These are phyloP conservation scores for Zygoascus tannicola DNA, from an alignment of 805 yeast species.

Conservation along the genomic window DNA sequence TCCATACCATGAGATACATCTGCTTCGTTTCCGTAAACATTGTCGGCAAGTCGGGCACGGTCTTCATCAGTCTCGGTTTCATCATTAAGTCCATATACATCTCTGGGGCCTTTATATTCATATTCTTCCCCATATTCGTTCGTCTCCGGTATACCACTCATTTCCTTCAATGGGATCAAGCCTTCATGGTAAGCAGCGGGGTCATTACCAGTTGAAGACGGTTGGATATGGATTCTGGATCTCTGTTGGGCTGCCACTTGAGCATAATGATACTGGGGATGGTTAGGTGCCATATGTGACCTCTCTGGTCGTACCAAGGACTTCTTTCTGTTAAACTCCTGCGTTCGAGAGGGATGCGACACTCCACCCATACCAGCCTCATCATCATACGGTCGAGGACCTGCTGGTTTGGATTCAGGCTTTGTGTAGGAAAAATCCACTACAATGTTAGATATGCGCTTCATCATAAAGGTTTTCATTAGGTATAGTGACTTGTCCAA, in stretches of 20 bases:
- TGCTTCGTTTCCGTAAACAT: conserved; percentile 2
- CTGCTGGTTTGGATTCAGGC: conserved; percentile 2
- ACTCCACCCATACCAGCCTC: background rate
- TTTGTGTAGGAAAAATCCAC: conserved; percentile 6
- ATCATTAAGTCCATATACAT: conserved; percentile 53
- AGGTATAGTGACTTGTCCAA: too few species aligned
- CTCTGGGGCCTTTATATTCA: conserved; percentile 35
- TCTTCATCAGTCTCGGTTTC: conserved; percentile 28
- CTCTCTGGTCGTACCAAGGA: conserved; percentile 85
- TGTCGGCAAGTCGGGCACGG: conserved; percentile 7
- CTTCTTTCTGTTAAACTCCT: conserved; percentile 36
- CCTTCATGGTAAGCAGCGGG: conserved; percentile 32
- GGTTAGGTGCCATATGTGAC: conserved; percentile 50
- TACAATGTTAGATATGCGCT: background rate
- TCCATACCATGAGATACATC: background rate
- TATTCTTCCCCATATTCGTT: conserved; percentile 11
- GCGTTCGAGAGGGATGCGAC: conserved; percentile 1
- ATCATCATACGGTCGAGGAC: conserved; percentile 4
- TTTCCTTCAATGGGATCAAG: conserved; percentile 5
- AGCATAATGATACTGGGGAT: conserved; percentile 70
- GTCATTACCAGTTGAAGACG: conserved; percentile 65
- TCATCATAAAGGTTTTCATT: too few species aligned
- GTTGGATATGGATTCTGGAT: conserved; percentile 52
- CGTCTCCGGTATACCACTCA: conserved; percentile 7
- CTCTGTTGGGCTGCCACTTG: conserved; percentile 62